Base-by-base conservation (phyloP, 176 grass and related monocot genomes). In the Ensete glaucum region DNA sequence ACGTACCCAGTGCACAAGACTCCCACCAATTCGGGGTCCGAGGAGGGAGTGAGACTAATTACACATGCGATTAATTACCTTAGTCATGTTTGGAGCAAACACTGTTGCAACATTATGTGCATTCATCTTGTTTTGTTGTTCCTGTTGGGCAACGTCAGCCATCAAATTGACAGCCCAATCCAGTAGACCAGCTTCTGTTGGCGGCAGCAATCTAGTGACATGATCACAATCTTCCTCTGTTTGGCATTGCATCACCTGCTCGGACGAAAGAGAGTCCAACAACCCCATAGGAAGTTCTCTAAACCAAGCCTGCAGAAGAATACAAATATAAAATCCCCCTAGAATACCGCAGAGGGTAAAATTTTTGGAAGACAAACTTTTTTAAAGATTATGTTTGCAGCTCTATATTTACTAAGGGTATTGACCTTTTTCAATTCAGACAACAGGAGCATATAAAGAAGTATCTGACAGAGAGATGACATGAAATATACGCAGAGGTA, bases 71-170 rank as follows among this genome's bases (percentile, higher is more conserved):
- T 56, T 29, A 16, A 50, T 58, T 84, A 96, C 92, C 92, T 96
- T 84, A 17, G 92, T 91, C 92, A 91, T 96, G 87, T 91, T 91
- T 58, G 92, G 92, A 19, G 92, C 88, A 67, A 96, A 96, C 71
- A 91, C 86, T 73, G 88, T 91, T 8, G 92, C 89, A 73, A 96
- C 80, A 75, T 91, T 96, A 19, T 80, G 84, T 20, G 87, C 88
- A 16, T 96, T 91, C 92, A 96, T 96, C 78, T 91, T 96, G 71
- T 96, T 96, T 51, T 52, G 68, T 2, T 83, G 69, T 79, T 96
- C 92, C 76, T 91, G 82, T 80, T 91, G 84, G 60, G 85, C 86
- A 20, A 96, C 92, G 71, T 96, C 88, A 21, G 92, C 92, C 88
- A 96, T 96, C 74, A 96, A 77, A 70, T 91, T 91, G 69, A 96